Evolutionary conservation across 768 basidiomycete genomes (phyloP).

Genomic region (Lactarius pseudohatsudake): DNA sequence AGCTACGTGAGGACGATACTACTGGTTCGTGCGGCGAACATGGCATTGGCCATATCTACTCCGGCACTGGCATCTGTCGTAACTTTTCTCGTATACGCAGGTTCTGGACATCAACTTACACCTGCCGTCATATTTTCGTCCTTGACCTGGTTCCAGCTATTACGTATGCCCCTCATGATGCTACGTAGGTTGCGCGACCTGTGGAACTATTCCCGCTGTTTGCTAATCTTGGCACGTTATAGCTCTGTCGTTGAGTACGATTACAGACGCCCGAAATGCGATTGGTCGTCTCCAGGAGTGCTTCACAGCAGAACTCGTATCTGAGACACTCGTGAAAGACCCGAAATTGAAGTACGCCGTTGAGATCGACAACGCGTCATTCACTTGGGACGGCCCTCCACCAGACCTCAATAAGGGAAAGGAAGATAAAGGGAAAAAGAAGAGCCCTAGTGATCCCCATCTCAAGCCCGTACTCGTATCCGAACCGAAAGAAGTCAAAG

Average conservation of each 20-base stretch:
- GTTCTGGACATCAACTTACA: conserved; percentile 63
- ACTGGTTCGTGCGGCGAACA: conserved; percentile 62
- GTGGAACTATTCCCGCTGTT: background rate
- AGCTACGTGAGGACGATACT: conserved; percentile 69
- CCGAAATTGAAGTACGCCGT: conserved; percentile 59
- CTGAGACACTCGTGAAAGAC: conserved; percentile 58
- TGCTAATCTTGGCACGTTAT: conserved; percentile 12
- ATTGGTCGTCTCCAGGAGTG: conserved; percentile 72
- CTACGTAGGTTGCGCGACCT: conserved; percentile 39
- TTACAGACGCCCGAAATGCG: conserved; percentile 83
- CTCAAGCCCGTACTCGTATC: conserved; percentile 15
- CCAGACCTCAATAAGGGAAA: conserved; percentile 43
- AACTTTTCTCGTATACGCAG: conserved; percentile 76
- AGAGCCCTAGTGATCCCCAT: conserved; percentile 6
- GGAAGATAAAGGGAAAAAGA: conserved; percentile 29
- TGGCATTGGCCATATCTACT: conserved; percentile 67
- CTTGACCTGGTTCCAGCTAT: conserved; percentile 79
- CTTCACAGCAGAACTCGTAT: conserved; percentile 79
- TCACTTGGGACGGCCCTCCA: conserved; percentile 85
- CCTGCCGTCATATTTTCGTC: conserved; percentile 82
- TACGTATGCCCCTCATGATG: conserved; percentile 81
- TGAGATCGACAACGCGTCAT: conserved; percentile 64
- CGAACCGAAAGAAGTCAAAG: conserved; percentile 36
- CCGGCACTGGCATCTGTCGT: conserved; percentile 79
- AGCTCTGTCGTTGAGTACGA: conserved; percentile 73